A percentile compares a stretch with the other conserved stretches of the same genome.
Conservation (phyloP, 306 rosid species). For the Chamaecrista fasciculata region DNA sequence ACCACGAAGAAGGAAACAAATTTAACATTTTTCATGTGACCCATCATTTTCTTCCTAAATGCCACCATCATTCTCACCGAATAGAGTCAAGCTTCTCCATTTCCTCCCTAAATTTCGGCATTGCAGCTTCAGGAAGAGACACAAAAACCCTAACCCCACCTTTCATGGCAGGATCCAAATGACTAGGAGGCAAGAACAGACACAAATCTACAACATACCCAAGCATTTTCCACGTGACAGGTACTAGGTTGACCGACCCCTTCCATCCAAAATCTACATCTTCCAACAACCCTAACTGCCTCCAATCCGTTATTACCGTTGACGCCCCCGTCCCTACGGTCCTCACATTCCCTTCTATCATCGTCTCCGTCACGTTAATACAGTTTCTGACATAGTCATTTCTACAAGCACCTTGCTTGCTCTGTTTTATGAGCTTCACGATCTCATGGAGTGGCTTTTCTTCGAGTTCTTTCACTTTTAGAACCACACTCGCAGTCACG, state of each 20-base stretch:
- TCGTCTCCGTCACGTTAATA: slow-evolving; percentile 33
- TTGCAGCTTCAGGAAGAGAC: slow-evolving; percentile 45
- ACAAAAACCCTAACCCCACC: slow-evolving; percentile 53
- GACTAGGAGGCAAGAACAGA: slow-evolving; percentile 50
- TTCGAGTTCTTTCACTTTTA: slow-evolving; percentile 44
- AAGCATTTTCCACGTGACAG: slow-evolving; percentile 48
- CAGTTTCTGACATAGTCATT: slow-evolving; percentile 32
- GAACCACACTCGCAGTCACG: slow-evolving; percentile 28
- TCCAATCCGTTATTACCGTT: slow-evolving; percentile 51
- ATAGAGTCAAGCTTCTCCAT: slow-evolving; percentile 39
- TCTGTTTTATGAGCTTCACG: slow-evolving; percentile 48
- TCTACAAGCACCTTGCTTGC: slow-evolving; percentile 31
- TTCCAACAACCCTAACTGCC: slow-evolving; percentile 48
- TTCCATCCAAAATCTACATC: slow-evolving; percentile 55
- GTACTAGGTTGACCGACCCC: slow-evolving; percentile 36
- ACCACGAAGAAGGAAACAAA: background rate
- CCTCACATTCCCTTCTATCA: slow-evolving; percentile 12
- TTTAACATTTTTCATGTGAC: background rate
- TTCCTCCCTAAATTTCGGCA: slow-evolving; percentile 48
- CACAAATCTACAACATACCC: slow-evolving; percentile 48
- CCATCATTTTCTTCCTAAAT: background rate
- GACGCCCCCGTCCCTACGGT: slow-evolving; percentile 40
- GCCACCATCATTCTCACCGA: slow-evolving; percentile 26
- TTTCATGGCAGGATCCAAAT: slow-evolving; percentile 43
- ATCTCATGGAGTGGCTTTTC: slow-evolving; percentile 40